Conservation (phyloP, 208 protist species). For the Leishmania guyanensis region DNA sequence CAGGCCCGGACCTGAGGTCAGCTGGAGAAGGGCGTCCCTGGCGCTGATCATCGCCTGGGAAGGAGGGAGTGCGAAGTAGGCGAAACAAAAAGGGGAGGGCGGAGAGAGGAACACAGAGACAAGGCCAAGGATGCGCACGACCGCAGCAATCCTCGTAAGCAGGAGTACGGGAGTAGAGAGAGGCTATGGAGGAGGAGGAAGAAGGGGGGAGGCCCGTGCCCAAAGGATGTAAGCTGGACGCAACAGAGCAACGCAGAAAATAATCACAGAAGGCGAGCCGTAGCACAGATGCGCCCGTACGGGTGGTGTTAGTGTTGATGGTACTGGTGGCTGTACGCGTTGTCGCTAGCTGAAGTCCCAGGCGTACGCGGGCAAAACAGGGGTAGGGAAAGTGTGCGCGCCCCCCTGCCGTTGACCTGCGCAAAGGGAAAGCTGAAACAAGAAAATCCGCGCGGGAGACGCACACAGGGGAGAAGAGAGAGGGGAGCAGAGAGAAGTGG, state of each 20-base stretch:
- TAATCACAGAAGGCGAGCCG: conserved; percentile 6
- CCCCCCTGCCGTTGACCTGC: not conserved
- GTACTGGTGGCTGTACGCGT: not conserved
- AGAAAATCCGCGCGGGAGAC: not conserved
- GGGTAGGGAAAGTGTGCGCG: not conserved
- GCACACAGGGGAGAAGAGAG: conserved; percentile 19
- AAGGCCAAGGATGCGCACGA: not conserved
- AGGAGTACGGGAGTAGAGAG: not conserved
- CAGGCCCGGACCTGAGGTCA: conserved; percentile 43
- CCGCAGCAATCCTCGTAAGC: not conserved
- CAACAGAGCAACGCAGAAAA: not conserved
- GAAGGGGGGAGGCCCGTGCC: not conserved
- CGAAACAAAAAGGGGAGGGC: not conserved
- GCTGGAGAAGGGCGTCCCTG: conserved; percentile 39
- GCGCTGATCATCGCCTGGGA: conserved; percentile 37
- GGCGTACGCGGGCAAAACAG: conserved; percentile 8
- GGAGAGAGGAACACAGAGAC: conserved; percentile 5
- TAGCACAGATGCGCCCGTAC: not conserved
- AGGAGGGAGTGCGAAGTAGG: not conserved
- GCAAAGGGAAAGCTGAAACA: not conserved
- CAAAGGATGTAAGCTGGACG: not conserved
- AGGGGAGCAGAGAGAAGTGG: not conserved
- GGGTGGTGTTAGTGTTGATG: not conserved
- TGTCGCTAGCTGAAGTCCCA: not conserved
- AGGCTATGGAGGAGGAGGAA: no score